phyloP scores from a whole-genome alignment of 495 filamentous ascomycete species.

The Lindgomyces ingoldianus region DNA sequence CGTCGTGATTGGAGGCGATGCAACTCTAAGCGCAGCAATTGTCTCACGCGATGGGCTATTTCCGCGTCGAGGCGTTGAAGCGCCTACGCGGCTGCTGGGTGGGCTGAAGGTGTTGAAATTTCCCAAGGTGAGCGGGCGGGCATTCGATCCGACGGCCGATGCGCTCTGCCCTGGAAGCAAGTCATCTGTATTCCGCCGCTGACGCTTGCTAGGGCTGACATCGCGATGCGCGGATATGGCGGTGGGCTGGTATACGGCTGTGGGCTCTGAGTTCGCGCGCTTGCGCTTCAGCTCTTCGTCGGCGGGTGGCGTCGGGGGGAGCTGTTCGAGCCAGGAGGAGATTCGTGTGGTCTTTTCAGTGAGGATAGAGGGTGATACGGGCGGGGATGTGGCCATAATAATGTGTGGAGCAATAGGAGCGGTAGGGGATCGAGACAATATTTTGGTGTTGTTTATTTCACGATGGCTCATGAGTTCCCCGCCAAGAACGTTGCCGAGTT shows the following conservation, averaged over 20 bases:
- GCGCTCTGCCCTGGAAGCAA: constrained; percentile 11
- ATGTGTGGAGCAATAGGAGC: no score
- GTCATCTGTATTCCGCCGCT: constrained; percentile 1
- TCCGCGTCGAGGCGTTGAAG: constrained; percentile 3
- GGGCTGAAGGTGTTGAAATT: constrained; percentile 14
- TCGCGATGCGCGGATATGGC: constrained; percentile 4
- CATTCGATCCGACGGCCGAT: constrained; percentile 1
- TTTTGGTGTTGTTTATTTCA: no score
- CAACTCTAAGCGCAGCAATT: no score
- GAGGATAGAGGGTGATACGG: background rate
- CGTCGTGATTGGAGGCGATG: no score
- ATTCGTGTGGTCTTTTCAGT: background rate
- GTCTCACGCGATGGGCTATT: constrained; percentile 18
- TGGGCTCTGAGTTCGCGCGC: constrained; percentile 1
- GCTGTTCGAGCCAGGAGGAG: background rate
- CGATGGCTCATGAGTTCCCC: no score
- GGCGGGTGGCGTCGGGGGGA: background rate
- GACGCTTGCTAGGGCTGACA: constrained; percentile 7
- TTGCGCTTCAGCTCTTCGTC: constrained; percentile 5
- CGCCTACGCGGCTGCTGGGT: constrained; percentile 9
- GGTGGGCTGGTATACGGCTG: no score
- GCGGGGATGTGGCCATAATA: constrained; percentile 3
- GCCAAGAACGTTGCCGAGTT: no score
- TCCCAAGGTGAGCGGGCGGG: background rate
- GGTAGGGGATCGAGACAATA: no score